phyloP scores from a whole-genome alignment of 129 eudicot genomes.

The Pulicaria dysenterica region DNA sequence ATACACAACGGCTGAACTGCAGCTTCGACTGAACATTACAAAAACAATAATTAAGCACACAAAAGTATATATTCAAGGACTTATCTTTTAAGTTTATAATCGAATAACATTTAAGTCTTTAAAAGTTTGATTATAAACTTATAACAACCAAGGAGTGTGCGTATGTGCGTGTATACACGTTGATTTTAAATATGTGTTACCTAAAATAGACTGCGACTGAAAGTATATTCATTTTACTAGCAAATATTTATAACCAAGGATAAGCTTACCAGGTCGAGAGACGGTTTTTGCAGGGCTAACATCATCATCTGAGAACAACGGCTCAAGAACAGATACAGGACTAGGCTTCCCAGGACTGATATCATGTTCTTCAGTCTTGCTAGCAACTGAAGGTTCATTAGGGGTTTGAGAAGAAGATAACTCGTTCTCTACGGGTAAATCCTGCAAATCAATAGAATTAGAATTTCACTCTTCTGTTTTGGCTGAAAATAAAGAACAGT shows the following conservation, averaged over 20 bases:
- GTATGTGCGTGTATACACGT: background rate
- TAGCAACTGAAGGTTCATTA: conserved; percentile 35
- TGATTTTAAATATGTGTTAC: background rate
- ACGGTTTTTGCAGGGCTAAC: conserved; percentile 70
- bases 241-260: background rate
- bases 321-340: conserved; percentile 88
- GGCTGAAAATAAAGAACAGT: background rate
- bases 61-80: background rate
- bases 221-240: background rate
- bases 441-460: conserved; percentile 45
- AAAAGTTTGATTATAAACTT: background rate
- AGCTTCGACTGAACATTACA: conserved; percentile 42
- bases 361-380: conserved; percentile 32
- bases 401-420: conserved; percentile 33
- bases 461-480: background rate
- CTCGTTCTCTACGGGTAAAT: conserved; percentile 43
- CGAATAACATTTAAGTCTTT: background rate
- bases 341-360: conserved; percentile 55
- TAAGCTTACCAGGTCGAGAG: conserved; percentile 54
- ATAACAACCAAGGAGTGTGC: background rate
- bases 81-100: too few species aligned
- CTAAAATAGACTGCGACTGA: background rate
- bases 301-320: conserved; percentile 72
- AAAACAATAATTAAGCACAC: conserved; percentile 6
- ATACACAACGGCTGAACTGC: conserved; percentile 69